Conservation (phyloP, 257 asterid species). For the Rhazya stricta region DNA sequence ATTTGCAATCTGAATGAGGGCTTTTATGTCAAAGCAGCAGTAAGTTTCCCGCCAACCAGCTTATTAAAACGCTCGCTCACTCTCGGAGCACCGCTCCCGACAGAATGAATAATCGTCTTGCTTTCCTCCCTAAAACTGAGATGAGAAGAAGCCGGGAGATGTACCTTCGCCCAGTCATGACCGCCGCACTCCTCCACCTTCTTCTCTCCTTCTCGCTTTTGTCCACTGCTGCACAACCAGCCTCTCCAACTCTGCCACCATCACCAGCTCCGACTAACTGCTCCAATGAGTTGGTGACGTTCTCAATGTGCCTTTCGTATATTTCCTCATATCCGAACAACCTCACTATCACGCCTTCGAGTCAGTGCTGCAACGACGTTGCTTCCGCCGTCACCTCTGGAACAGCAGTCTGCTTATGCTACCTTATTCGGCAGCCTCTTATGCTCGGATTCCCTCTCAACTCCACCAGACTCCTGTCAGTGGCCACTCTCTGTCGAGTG, state of each 20-base stretch:
- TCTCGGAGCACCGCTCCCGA: neutral
- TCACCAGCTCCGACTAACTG: constrained; percentile 36
- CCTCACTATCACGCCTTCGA: constrained; percentile 47
- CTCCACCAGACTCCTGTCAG: constrained; percentile 44
- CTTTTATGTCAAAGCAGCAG: neutral
- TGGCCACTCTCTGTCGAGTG: constrained; percentile 48
- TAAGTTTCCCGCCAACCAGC: constrained; percentile 19
- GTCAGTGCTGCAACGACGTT: constrained; percentile 57
- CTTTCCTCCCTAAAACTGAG: constrained; percentile 18
- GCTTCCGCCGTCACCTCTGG: constrained; percentile 35
- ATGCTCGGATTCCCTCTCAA: constrained; percentile 67
- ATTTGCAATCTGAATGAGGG: neutral
- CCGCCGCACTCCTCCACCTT: constrained; percentile 21
- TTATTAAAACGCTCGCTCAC: neutral
- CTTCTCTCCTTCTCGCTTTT: constrained; percentile 26
- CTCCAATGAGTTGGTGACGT: constrained; percentile 54
- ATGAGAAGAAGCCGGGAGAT: neutral
- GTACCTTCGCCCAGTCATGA: constrained; percentile 26
- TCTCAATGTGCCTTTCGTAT: constrained; percentile 70
- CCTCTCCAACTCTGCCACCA: constrained; percentile 16
- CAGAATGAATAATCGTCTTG: constrained; percentile 19
- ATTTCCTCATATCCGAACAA: constrained; percentile 61
- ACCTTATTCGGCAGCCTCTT: constrained; percentile 49
- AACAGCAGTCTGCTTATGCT: constrained; percentile 59
- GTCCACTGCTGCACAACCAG: constrained; percentile 1